Evolutionary conservation across 371 early-diverging fungal species (phyloP).

Genomic region (Apophysomyces variabilis): DNA sequence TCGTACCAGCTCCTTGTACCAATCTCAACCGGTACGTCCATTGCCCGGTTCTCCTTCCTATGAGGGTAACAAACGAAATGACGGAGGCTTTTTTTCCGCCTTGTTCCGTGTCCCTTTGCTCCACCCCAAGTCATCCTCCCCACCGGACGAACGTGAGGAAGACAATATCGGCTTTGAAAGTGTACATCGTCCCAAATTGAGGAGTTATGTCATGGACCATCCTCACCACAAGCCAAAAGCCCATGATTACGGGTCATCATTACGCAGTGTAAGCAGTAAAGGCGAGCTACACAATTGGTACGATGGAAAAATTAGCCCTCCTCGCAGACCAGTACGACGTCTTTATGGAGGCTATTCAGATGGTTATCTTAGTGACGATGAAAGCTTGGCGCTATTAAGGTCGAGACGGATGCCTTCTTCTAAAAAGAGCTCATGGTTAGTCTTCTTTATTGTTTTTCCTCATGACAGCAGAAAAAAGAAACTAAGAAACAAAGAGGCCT

Average conservation of each 20-base stretch:
- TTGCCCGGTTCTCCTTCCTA: constrained; percentile 11
- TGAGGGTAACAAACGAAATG: constrained; percentile 2
- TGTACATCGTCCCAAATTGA: constrained; percentile 30
- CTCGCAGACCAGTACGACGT: background rate
- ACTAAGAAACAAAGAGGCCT: constrained; percentile 14
- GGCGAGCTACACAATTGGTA: background rate
- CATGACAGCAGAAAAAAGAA: background rate
- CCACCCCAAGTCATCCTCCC: background rate
- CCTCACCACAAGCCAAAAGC: constrained; percentile 25
- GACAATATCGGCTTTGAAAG: constrained; percentile 5
- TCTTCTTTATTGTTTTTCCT: background rate
- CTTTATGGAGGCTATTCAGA: constrained; percentile 19
- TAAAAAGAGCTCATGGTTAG: constrained; percentile 1
- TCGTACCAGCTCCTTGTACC: constrained; percentile 21
- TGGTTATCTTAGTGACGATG: constrained; percentile 53
- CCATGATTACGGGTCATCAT: background rate
- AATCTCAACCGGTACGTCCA: constrained; percentile 33
- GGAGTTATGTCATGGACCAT: constrained; percentile 39
- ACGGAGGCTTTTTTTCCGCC: constrained; percentile 18
- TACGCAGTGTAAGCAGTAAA: background rate
- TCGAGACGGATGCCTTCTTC: constrained; percentile 2
- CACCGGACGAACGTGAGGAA: constrained; percentile 19
- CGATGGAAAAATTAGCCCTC: background rate
- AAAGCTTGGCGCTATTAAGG: constrained; percentile 33
- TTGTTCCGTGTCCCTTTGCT: constrained; percentile 12